These are phyloP conservation scores for Zizania latifolia DNA, from an alignment of 176 grass and related monocot species.

Conservation along the genomic window DNA sequence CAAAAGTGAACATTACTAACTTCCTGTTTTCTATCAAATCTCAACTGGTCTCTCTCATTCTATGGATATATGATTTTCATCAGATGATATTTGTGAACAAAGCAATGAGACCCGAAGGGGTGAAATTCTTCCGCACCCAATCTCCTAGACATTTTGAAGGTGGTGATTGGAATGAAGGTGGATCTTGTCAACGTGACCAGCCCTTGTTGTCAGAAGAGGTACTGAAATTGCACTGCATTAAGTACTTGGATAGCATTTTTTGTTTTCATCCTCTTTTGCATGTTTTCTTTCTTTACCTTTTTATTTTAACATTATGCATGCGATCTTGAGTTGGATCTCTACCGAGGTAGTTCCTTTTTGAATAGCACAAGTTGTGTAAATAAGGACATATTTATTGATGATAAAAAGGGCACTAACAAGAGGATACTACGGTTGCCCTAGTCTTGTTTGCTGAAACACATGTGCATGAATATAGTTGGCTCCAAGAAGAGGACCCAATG, in stretches of 20 bases:
- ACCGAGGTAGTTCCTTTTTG: neutral
- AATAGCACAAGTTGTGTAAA: neutral
- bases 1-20: neutral
- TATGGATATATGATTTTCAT: slow-evolving; percentile 14
- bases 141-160: slow-evolving; percentile 95
- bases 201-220: slow-evolving; percentile 58
- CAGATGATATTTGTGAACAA: slow-evolving; percentile 55
- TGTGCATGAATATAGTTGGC: neutral
- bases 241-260: slow-evolving; percentile 4
- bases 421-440: neutral
- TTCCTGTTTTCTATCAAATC: neutral
- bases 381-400: neutral
- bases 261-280: neutral
- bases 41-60: neutral
- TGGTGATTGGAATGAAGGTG: slow-evolving; percentile 84
- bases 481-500: neutral
- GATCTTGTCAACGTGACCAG: slow-evolving; percentile 53
- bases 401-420: neutral
- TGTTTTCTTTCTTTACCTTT: slow-evolving; percentile 6
- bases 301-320: neutral
- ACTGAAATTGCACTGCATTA: neutral
- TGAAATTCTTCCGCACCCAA: slow-evolving; percentile 76
- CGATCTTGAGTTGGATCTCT: neutral
- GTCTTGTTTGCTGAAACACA: too few relatives aligned
- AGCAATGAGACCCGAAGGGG: slow-evolving; percentile 22